Evolutionary conservation across 176 grass and related monocot species (phyloP).

Genomic region (Triticum aestivum): IWGSC_CS_RefSeq_v2.1 NC_057814.1:103543989-103544488

Average conservation of each 20-base stretch:
- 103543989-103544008: not conserved
- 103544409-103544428: too few relatives aligned
- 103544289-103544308: not conserved
- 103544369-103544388: too few relatives aligned
- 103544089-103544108: slow-evolving; percentile 41
- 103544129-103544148: slow-evolving; percentile 9
- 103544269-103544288: not conserved
- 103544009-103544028: slow-evolving; percentile 11
- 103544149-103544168: not conserved
- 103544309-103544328: not conserved
- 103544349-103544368: too few relatives aligned
- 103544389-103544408: too few relatives aligned
- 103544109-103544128: slow-evolving; percentile 26
- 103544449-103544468: too few relatives aligned
- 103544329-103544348: too few relatives aligned
- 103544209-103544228: not conserved
- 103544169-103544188: slow-evolving; percentile 32
- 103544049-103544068: not conserved
- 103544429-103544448: too few relatives aligned
- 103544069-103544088: not conserved
- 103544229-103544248: not conserved
- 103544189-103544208: not conserved
- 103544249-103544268: not conserved
- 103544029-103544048: slow-evolving; percentile 33
- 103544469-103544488: too few relatives aligned